Evolutionary conservation across 2,329 filamentous ascomycete genomes (phyloP), one percentile per base, ranked within the genome.

Genomic region (Magnaporthiopsis rhizophila): DNA sequence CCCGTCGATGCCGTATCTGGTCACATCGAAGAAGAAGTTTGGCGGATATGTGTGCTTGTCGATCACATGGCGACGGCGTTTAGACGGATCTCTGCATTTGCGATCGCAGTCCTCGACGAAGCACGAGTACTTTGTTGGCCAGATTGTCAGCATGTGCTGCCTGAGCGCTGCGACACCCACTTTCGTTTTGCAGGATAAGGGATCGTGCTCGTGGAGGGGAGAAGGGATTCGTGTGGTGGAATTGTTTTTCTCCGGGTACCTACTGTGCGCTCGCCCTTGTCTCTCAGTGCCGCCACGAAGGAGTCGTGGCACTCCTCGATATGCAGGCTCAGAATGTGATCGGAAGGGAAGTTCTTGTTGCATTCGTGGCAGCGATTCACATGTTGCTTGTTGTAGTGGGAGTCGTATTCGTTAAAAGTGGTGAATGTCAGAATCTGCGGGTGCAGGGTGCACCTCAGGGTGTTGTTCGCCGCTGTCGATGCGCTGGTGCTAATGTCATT

Each of bases 1-100:
- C 61, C 89, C 89, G 71, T 97, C 94, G 66, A 97, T 90, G n/a
- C 95, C 95, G 67, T 91, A 87, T 68, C 92, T 91, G 3, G 96
- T 89, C 63, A 98, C 85, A 62, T 87, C 86, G 71, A 96, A 97
- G 75, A 96, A 94, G 77, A 92, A 97, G 71, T 91, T 90, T 73
- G 86, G 87, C 13, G 93, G 94, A 72, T 95, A 99, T 77, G 89
- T 84, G 76, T 99, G 95, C 78, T 97, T 97, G 79, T 97, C 93
- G 69, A 97, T 91, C 68, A 97, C 81, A 79, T 99, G 94, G 74
- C 91, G 86, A 45, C 91, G 84, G 59, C 95, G 86, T 76, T 97
- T 98, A 71, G 91, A 87, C 36, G 89, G 87, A 4, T 90, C 92
- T 64, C 85, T 86, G 77, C 93, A 97, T 73, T 92, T 88, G 68